Conservation (phyloP, 768 basidiomycete species). For the Phaffia australis region DNA sequence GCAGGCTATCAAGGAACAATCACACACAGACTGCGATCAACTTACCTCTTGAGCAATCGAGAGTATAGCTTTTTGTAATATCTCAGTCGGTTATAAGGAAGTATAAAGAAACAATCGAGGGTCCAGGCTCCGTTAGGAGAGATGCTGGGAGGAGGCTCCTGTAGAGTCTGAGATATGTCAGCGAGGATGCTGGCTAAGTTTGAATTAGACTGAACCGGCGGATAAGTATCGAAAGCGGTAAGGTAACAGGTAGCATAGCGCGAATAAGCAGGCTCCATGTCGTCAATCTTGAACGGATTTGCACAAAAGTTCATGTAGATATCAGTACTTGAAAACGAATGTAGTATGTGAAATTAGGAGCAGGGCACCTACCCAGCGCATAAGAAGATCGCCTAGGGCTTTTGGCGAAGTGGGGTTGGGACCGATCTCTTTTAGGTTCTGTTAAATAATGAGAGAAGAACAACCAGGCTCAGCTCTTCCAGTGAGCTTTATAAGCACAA, state of each 20-base stretch:
- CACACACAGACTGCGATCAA: background rate
- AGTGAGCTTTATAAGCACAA: background rate
- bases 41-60: conserved; percentile 56
- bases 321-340: too few relatives aligned
- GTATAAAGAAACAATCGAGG: conserved; percentile 72
- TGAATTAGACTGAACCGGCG: conserved; percentile 63
- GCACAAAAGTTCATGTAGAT: too few relatives aligned
- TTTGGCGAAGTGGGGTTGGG: conserved; percentile 85
- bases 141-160: conserved; percentile 33
- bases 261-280: conserved; percentile 76
- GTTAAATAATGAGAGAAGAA: conserved; percentile 14
- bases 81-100: conserved; percentile 70
- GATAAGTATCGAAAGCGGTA: conserved; percentile 72
- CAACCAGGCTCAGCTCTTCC: background rate
- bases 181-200: conserved; percentile 58
- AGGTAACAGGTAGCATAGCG: conserved; percentile 63
- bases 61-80: conserved; percentile 89
- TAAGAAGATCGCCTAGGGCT: conserved; percentile 84
- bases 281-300: conserved; percentile 60
- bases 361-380: conserved; percentile 73
- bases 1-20: background rate
- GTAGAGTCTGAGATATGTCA: conserved; percentile 50
- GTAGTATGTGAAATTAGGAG: too few relatives aligned
- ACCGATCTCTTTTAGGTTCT: conserved; percentile 93
- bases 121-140: conserved; percentile 51